Conservation (phyloP, 768 basidiomycete genomes). For the Chalciporus sphaerocephalus region DNA sequence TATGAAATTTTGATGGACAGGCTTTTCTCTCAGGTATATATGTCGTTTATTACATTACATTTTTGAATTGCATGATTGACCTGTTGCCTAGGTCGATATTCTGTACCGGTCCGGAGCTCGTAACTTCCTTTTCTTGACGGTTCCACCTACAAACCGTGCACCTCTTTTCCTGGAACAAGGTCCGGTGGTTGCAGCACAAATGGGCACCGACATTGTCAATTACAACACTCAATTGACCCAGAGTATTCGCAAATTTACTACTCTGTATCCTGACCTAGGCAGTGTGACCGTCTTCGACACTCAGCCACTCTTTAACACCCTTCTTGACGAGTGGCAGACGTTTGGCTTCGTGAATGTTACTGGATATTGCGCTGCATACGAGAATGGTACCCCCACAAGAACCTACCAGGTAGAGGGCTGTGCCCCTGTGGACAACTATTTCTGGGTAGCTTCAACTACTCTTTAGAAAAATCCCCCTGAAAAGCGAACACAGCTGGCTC, state of each 20-base stretch:
- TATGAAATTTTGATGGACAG: constrained; percentile 23
- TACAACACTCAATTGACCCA: constrained; percentile 48
- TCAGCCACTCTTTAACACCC: constrained; percentile 52
- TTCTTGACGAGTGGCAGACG: constrained; percentile 48
- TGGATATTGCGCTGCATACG: constrained; percentile 55
- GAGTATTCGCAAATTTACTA: constrained; percentile 38
- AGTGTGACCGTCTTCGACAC: constrained; percentile 51
- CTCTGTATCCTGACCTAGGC: constrained; percentile 39
- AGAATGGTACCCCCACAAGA: constrained; percentile 48
- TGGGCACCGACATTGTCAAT: constrained; percentile 37
- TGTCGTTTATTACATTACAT: neutral
- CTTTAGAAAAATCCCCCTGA: neutral
- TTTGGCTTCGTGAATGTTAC: constrained; percentile 58
- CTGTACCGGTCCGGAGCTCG: constrained; percentile 44
- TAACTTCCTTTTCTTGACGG: constrained; percentile 60
- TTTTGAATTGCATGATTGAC: neutral
- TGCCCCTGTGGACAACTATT: constrained; percentile 61
- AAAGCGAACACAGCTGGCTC: constrained; percentile 44
- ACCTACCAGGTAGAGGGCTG: constrained; percentile 56
- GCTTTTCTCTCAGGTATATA: constrained; percentile 27
- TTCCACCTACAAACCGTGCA: constrained; percentile 55
- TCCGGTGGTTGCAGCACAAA: constrained; percentile 17
- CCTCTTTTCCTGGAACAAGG: constrained; percentile 49
- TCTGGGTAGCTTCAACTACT: constrained; percentile 39
- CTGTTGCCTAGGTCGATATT: constrained; percentile 11